A percentile compares a stretch with the other conserved stretches of the same genome.
Conservation (phyloP, 768 basidiomycete genomes). For the Pleurotus sapidus region DNA sequence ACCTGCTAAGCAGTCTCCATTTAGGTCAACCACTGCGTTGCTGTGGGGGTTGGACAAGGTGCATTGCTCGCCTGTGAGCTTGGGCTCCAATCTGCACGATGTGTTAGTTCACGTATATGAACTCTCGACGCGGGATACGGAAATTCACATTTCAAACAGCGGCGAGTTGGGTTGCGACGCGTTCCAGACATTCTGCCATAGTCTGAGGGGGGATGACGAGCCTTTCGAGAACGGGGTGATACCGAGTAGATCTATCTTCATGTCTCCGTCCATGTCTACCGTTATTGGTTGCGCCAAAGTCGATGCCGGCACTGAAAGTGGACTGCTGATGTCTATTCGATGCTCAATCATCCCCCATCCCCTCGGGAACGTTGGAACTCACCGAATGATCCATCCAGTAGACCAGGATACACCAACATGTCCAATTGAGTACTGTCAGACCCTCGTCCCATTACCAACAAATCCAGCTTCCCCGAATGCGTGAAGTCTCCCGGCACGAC, state of each 20-base stretch:
- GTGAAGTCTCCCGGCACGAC: conserved; percentile 93
- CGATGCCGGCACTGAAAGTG: conserved; percentile 60
- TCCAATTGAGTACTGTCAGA: conserved; percentile 48
- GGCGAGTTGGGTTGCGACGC: conserved; percentile 45
- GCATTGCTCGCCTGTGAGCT: conserved; percentile 66
- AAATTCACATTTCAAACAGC: conserved; percentile 63
- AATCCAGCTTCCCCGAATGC: conserved; percentile 86
- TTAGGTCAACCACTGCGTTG: conserved; percentile 90
- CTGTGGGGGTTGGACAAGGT: conserved; percentile 85
- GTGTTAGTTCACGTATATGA: too few relatives aligned
- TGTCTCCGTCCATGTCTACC: conserved; percentile 83
- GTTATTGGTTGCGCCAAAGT: conserved; percentile 78
- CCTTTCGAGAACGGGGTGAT: conserved; percentile 39
- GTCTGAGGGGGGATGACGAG: conserved; percentile 43
- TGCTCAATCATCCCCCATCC: background rate
- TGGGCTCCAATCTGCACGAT: conserved; percentile 47
- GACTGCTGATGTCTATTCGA: conserved; percentile 33
- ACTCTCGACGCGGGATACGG: too few relatives aligned
- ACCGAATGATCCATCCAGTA: conserved; percentile 67
- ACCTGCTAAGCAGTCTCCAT: conserved; percentile 96
- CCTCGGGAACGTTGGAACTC: conserved; percentile 14
- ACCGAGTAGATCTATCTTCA: conserved; percentile 87
- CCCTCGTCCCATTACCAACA: conserved; percentile 81
- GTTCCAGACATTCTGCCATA: conserved; percentile 86
- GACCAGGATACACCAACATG: conserved; percentile 69